These are phyloP conservation scores for Umbelopsis ramanniana DNA, from an alignment of 192 early-diverging fungal species.

Conservation along the genomic window DNA sequence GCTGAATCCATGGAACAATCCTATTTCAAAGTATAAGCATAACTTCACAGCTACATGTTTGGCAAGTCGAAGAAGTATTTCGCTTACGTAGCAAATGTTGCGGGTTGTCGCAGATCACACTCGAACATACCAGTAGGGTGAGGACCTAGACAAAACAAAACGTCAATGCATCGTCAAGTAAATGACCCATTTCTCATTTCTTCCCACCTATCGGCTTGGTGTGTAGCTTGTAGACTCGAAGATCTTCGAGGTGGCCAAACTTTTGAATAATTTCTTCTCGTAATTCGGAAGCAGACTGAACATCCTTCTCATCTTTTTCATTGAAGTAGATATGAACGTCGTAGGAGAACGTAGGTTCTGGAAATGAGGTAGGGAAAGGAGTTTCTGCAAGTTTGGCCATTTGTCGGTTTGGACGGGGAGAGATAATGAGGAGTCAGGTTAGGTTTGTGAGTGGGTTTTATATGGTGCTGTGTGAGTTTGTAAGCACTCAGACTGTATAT, in stretches of 20 bases:
- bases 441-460: too few species aligned
- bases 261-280: slow-evolving; percentile 23
- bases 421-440: too few species aligned
- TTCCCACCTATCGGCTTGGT: slow-evolving; percentile 4
- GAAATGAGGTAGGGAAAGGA: slow-evolving; percentile 22
- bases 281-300: slow-evolving; percentile 11
- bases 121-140: slow-evolving; percentile 32
- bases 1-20: slow-evolving; percentile 14
- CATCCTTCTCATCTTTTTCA: slow-evolving; percentile 1
- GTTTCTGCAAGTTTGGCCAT: slow-evolving; percentile 1
- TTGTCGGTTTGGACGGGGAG: background rate
- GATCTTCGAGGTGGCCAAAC: slow-evolving; percentile 26
- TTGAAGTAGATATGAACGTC: slow-evolving; percentile 30
- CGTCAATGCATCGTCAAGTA: background rate
- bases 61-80: too few species aligned
- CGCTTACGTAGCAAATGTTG: slow-evolving; percentile 14
- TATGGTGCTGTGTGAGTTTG: too few species aligned
- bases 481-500: too few species aligned
- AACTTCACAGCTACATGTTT: background rate
- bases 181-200: background rate
- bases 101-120: slow-evolving; percentile 22
- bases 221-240: slow-evolving; percentile 17
- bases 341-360: slow-evolving; percentile 24
- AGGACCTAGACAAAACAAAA: slow-evolving; percentile 9
- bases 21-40: background rate